A percentile compares a stretch with the other conserved stretches of the same genome.
phyloP scores from a whole-genome alignment of 306 rosid species.

The Citrullus mucosospermus region DNA sequence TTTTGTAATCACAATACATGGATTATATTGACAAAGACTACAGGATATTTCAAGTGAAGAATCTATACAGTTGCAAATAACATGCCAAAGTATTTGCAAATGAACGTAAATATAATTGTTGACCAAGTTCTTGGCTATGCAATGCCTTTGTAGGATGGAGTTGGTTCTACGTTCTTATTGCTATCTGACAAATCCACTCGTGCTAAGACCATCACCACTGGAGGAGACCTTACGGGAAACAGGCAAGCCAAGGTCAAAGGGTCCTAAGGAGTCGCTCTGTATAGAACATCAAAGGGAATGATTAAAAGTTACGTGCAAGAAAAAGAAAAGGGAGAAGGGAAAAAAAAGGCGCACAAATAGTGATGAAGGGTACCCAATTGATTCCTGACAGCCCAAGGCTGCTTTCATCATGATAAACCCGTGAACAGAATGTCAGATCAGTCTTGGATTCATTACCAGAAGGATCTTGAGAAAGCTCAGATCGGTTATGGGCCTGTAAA shows the following conservation, averaged over 20 bases:
- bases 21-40: neutral
- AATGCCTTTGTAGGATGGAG: neutral
- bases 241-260: constrained; percentile 73
- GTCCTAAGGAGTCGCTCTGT: constrained; percentile 71
- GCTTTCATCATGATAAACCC: constrained; percentile 38
- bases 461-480: constrained; percentile 24
- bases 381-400: constrained; percentile 80
- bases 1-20: neutral
- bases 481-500: constrained; percentile 30
- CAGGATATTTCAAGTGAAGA: neutral
- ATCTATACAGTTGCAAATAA: neutral
- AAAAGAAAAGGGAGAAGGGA: constrained; percentile 1
- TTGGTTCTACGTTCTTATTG: constrained; percentile 6
- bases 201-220: constrained; percentile 28
- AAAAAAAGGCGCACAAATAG: neutral
- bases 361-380: constrained; percentile 53
- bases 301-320: neutral
- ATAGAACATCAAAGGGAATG: constrained; percentile 4
- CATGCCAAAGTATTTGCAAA: neutral
- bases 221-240: constrained; percentile 28
- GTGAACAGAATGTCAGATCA: constrained; percentile 27
- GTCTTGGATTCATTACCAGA: constrained; percentile 27
- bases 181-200: constrained; percentile 36
- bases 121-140: neutral
- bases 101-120: neutral